These are phyloP conservation scores for Bocquillonia castaneifolia DNA, from an alignment of 441 rosid genomes.

Conservation along the genomic window DNA sequence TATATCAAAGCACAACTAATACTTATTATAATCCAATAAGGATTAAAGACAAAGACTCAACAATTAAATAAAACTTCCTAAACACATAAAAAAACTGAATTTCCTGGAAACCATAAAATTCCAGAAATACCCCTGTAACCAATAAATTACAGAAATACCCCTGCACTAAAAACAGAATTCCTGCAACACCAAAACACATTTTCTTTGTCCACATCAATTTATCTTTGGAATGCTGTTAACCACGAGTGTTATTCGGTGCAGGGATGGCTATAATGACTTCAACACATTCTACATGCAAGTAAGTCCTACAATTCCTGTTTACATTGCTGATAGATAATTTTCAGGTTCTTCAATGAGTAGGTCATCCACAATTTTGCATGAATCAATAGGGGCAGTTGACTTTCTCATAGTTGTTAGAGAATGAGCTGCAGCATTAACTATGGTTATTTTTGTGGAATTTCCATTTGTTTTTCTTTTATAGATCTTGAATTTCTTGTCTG, in stretches of 20 bases:
- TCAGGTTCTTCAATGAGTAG: not conserved
- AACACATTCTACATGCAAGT: slow-evolving; percentile 99
- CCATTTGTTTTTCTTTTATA: not conserved
- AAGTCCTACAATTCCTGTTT: slow-evolving; percentile 29
- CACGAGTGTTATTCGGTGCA: not conserved
- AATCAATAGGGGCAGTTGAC: not conserved
- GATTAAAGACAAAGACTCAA: too few species aligned
- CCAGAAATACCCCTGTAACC: too few species aligned
- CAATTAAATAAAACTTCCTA: too few species aligned
- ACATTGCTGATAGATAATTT: not conserved
- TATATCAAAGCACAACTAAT: too few species aligned
- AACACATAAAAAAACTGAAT: too few species aligned
- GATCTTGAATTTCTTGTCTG: not conserved
- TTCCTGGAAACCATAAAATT: too few species aligned
- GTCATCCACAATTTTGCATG: not conserved
- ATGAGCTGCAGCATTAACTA: not conserved
- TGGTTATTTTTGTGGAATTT: not conserved
- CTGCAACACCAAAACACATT: too few species aligned
- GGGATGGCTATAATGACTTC: slow-evolving; percentile 94
- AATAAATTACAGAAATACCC: too few species aligned
- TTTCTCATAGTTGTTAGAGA: not conserved
- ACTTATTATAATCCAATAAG: too few species aligned
- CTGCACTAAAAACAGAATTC: too few species aligned
- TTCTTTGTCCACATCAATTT: too few species aligned
- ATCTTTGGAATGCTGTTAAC: not conserved